These are phyloP conservation scores for Carex kokanica DNA, from an alignment of 176 grass and related monocot species.

Conservation along the genomic window DNA sequence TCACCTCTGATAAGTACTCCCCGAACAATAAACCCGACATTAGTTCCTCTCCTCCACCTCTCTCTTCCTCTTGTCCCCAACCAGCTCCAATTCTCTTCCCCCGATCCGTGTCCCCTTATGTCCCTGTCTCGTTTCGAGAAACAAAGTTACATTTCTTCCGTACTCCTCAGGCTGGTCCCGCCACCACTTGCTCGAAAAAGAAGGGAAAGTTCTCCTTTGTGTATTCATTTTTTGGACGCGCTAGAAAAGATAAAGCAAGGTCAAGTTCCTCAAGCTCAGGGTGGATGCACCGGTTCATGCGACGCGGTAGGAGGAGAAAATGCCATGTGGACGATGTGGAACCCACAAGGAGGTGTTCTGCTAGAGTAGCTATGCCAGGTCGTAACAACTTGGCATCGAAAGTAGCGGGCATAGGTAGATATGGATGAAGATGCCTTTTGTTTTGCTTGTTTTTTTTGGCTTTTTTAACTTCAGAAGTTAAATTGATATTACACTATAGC, in stretches of 20 bases:
- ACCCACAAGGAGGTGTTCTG: slow-evolving; percentile 18
- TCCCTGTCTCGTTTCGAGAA: slow-evolving; percentile 2
- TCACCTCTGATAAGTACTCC: slow-evolving; percentile 33
- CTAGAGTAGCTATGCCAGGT: slow-evolving; percentile 33
- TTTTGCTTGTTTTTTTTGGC: background rate
- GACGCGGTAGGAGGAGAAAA: slow-evolving; percentile 10
- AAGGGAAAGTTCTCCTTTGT: background rate
- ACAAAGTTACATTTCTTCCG: slow-evolving; percentile 51
- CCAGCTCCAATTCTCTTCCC: background rate
- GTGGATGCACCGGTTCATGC: background rate
- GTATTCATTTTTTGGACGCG: background rate
- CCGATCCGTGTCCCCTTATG: slow-evolving; percentile 47
- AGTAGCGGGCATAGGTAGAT: slow-evolving; percentile 56
- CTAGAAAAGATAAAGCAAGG: background rate
- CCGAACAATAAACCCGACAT: background rate
- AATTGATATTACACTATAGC: background rate
- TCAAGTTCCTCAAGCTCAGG: slow-evolving; percentile 3
- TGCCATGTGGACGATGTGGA: background rate
- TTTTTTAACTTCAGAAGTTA: background rate
- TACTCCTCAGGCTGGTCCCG: slow-evolving; percentile 53
- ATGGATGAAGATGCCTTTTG: slow-evolving; percentile 31
- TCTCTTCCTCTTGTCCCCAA: background rate
- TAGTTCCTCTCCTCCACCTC: slow-evolving; percentile 14
- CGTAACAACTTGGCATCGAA: slow-evolving; percentile 45
- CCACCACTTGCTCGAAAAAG: background rate